A percentile compares a stretch with the other conserved stretches of the same genome.
phyloP scores from a whole-genome alignment of 164 flowering plant genomes.

The Macadamia integrifolia region DNA sequence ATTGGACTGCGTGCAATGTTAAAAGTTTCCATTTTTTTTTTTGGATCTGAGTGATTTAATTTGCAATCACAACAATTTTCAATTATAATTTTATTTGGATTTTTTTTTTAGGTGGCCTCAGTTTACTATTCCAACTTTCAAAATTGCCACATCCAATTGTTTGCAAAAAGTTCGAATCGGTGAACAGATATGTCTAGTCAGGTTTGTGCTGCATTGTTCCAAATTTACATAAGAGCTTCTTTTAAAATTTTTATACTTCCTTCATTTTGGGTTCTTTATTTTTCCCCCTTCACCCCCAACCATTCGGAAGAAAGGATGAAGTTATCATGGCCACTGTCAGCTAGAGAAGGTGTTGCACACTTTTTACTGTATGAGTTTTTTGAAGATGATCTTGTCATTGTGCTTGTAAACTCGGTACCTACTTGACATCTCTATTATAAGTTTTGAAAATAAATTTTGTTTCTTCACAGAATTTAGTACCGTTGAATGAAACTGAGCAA shows the following conservation, averaged over 20 bases:
- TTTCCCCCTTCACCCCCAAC: constrained; percentile 4
- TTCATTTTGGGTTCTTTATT: constrained; percentile 27
- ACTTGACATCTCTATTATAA: background rate
- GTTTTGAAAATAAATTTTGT: background rate
- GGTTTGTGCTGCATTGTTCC: constrained; percentile 43
- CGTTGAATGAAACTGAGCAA: background rate
- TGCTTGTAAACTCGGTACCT: background rate
- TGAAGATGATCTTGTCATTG: constrained; percentile 37
- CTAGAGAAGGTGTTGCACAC: constrained; percentile 73
- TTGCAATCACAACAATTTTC: no score
- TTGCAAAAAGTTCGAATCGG: constrained; percentile 58
- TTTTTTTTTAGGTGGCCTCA: constrained; percentile 78
- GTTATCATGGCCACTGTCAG: constrained; percentile 88
- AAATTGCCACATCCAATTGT: constrained; percentile 40
- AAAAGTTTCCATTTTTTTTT: no score
- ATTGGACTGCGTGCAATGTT: no score
- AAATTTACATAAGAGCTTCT: background rate
- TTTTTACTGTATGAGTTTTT: constrained; percentile 65
- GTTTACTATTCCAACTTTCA: constrained; percentile 64
- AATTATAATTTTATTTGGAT: no score
- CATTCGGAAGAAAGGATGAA: constrained; percentile 92
- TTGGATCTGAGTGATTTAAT: no score
- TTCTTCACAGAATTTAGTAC: background rate
- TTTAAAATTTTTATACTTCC: background rate
- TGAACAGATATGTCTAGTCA: constrained; percentile 77